Conservation (phyloP, 2,329 filamentous ascomycete species). For the Bipolaris victoriae region DNA sequence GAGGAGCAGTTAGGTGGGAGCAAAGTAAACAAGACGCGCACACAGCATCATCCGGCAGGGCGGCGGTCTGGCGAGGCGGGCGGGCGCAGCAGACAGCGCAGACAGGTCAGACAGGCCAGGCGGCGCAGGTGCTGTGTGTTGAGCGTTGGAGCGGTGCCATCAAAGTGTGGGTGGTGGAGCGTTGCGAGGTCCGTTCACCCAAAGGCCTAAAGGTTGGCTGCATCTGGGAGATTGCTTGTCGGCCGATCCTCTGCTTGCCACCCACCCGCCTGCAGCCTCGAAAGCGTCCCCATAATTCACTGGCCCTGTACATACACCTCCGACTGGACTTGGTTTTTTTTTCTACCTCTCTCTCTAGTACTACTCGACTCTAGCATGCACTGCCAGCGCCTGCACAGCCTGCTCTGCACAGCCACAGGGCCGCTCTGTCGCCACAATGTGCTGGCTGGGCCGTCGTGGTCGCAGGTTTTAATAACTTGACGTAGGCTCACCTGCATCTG, state of each 20-base stretch:
- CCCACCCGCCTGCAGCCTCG: too few species aligned
- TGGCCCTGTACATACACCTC: too few species aligned
- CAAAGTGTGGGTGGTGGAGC: conserved; percentile 7
- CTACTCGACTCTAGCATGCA: too few species aligned
- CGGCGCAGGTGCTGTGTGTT: conserved; percentile 2
- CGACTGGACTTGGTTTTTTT: too few species aligned
- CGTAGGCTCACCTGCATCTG: conserved; percentile 14
- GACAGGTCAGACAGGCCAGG: not conserved
- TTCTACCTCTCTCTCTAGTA: too few species aligned
- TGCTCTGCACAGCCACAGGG: not conserved
- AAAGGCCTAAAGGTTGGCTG: conserved; percentile 1
- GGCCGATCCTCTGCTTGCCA: conserved; percentile 2
- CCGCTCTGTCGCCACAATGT: not conserved
- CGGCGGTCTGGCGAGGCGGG: conserved; percentile 10
- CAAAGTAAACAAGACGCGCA: conserved; percentile 32
- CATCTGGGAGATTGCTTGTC: conserved; percentile 20
- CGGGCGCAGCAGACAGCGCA: conserved; percentile 1
- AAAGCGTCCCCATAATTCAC: too few species aligned
- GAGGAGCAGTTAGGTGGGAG: conserved; percentile 32
- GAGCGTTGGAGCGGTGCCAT: not conserved
- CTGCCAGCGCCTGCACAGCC: not conserved
- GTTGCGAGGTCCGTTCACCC: conserved; percentile 1
- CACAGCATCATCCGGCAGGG: conserved; percentile 30
- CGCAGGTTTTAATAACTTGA: conserved; percentile 18
- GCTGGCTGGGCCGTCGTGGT: conserved; percentile 25